phyloP scores from a whole-genome alignment of 2,329 filamentous ascomycete genomes.

The Seiridium unicorne region DNA sequence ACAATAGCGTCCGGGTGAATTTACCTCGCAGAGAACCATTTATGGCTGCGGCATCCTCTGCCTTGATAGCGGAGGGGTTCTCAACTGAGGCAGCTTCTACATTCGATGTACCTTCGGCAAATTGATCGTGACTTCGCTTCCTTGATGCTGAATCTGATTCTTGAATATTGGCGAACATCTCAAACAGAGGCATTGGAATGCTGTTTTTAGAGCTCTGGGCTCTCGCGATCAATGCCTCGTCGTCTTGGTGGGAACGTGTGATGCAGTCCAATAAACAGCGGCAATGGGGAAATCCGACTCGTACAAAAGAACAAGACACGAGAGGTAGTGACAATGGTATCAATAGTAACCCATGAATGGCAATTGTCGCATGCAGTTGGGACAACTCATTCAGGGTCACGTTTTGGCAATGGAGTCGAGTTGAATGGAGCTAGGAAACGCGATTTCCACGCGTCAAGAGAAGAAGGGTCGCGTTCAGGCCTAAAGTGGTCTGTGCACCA shows the following conservation, averaged over 20 bases:
- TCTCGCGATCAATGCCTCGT: background rate
- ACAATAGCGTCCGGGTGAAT: conserved; percentile 14
- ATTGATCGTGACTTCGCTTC: conserved; percentile 49
- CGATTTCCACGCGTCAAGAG: conserved; percentile 6
- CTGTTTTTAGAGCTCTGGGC: conserved; percentile 9
- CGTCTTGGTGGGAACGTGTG: background rate
- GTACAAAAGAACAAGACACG: background rate
- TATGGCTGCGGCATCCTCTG: background rate
- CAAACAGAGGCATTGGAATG: conserved; percentile 44
- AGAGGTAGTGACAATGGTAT: background rate
- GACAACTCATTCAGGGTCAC: background rate
- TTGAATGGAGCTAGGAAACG: background rate
- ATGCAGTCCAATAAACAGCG: background rate
- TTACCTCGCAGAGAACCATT: background rate
- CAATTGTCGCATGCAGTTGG: background rate
- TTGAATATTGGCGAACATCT: conserved; percentile 47
- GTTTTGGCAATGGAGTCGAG: conserved; percentile 1
- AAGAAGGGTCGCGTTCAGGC: background rate
- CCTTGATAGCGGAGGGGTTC: background rate
- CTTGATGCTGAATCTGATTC: conserved; percentile 39
- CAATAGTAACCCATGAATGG: background rate
- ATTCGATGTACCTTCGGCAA: conserved; percentile 23
- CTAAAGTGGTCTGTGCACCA: background rate
- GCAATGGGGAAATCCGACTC: background rate
- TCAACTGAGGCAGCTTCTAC: conserved; percentile 17